A percentile compares a stretch with the other conserved stretches of the same genome.
These are phyloP conservation scores for Carex scoparia DNA, from an alignment of 176 grass and related monocot genomes.

Conservation along the genomic window DNA sequence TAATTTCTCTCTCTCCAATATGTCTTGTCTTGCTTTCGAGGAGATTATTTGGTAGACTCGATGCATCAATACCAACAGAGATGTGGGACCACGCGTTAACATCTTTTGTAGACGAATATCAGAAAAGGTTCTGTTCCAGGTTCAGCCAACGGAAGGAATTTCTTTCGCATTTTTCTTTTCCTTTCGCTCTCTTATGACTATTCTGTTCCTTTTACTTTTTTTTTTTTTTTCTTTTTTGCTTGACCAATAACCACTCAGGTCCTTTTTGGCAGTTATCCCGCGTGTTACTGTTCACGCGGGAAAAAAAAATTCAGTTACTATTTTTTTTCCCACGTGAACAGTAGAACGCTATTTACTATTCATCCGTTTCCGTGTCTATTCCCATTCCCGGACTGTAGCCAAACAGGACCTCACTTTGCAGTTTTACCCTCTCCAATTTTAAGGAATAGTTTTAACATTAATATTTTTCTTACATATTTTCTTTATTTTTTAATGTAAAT, in stretches of 20 bases:
- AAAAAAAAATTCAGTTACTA: too few species aligned
- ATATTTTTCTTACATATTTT: too few species aligned
- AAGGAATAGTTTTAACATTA: too few species aligned
- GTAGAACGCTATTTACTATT: too few species aligned
- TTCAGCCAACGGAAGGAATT: not conserved
- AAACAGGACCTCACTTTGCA: constrained; percentile 24
- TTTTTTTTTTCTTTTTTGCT: constrained; percentile 23
- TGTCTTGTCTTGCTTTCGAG: not conserved
- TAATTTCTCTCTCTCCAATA: not conserved
- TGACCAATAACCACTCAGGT: constrained; percentile 3
- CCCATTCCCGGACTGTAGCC: too few species aligned
- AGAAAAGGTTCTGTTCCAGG: not conserved
- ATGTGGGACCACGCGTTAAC: not conserved
- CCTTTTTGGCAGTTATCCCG: too few species aligned
- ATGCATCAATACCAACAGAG: not conserved
- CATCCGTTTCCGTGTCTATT: too few species aligned
- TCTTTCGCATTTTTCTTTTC: constrained; percentile 25
- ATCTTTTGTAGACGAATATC: not conserved
- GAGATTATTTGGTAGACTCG: not conserved
- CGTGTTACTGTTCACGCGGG: too few species aligned
- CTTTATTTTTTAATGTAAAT: too few species aligned
- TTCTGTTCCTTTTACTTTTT: constrained; percentile 22
- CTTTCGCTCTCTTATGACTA: constrained; percentile 21
- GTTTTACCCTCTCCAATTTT: not conserved
- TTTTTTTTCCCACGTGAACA: too few species aligned